phyloP scores from a whole-genome alignment of 768 basidiomycete species.

The Fistulinella prunicolor region DNA sequence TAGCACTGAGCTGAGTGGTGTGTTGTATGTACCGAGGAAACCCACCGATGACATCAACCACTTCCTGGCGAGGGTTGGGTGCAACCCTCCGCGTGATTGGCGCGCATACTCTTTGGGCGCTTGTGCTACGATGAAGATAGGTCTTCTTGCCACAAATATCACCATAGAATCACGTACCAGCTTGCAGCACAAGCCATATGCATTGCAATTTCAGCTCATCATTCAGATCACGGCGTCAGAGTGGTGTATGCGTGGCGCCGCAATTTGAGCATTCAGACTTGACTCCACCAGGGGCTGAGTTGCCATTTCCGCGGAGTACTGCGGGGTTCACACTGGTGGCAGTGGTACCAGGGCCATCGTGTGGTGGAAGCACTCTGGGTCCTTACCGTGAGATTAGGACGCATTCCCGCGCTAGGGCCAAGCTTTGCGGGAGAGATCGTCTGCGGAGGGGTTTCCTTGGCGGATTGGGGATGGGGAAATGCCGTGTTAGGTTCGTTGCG shows the following conservation, averaged over 20 bases:
- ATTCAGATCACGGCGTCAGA: slow-evolving; percentile 84
- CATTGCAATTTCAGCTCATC: slow-evolving; percentile 90
- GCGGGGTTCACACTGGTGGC: slow-evolving; percentile 54
- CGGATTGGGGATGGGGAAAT: slow-evolving; percentile 37
- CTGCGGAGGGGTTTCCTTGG: slow-evolving; percentile 44
- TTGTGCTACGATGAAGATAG: slow-evolving; percentile 56
- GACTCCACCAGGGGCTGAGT: slow-evolving; percentile 51
- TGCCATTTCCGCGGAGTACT: slow-evolving; percentile 30
- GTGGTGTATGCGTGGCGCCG: slow-evolving; percentile 83
- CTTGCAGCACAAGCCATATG: slow-evolving; percentile 86
- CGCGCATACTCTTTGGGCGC: slow-evolving; percentile 85
- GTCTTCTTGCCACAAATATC: not conserved
- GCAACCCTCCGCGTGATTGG: slow-evolving; percentile 69
- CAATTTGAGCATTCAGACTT: slow-evolving; percentile 89
- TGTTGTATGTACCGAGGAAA: slow-evolving; percentile 32
- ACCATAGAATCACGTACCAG: slow-evolving; percentile 46
- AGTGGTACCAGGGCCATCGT: slow-evolving; percentile 62
- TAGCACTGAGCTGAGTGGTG: slow-evolving; percentile 59
- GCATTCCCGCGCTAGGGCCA: slow-evolving; percentile 50
- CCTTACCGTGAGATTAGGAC: slow-evolving; percentile 59
- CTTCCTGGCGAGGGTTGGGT: slow-evolving; percentile 65
- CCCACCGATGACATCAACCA: slow-evolving; percentile 71
- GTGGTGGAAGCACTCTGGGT: slow-evolving; percentile 46
- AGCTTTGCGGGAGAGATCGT: slow-evolving; percentile 60
- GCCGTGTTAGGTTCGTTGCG: slow-evolving; percentile 1